phyloP scores from a whole-genome alignment of 1,284 basidiomycete genomes.

The Omphalotus olearius region DNA sequence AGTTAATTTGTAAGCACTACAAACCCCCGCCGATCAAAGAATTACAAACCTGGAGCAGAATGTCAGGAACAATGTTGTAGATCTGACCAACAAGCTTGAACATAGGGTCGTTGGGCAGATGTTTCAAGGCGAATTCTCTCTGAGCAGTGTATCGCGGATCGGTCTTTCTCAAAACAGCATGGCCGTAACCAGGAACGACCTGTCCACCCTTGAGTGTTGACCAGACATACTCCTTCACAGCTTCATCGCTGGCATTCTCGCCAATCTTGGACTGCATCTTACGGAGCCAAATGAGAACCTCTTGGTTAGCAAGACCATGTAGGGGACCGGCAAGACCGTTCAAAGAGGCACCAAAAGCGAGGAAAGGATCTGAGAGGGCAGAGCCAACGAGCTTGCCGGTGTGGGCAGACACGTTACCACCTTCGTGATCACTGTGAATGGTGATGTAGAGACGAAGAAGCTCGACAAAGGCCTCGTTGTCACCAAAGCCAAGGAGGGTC shows the following conservation, averaged over 20 bases:
- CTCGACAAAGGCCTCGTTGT: slow-evolving; percentile 88
- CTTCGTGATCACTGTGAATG: slow-evolving; percentile 98
- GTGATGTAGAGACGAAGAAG: slow-evolving; percentile 96
- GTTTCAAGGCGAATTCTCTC: slow-evolving; percentile 90
- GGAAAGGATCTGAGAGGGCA: slow-evolving; percentile 97
- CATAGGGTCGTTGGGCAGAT: slow-evolving; percentile 81
- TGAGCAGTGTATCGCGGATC: slow-evolving; percentile 98
- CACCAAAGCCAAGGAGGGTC: slow-evolving; percentile 89
- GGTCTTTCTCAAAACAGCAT: slow-evolving; percentile 95
- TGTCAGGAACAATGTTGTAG: slow-evolving; percentile 89
- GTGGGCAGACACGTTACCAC: slow-evolving; percentile 98
- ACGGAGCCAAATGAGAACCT: slow-evolving; percentile 86
- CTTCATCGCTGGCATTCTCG: slow-evolving; percentile 76
- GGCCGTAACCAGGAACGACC: slow-evolving; percentile 93
- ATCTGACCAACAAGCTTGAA: slow-evolving; percentile 94
- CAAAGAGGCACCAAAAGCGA: slow-evolving; percentile 89
- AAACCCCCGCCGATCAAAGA: neutral
- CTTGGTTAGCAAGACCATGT: slow-evolving; percentile 96
- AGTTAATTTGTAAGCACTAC: slow-evolving; percentile 5
- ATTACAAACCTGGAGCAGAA: slow-evolving; percentile 73
- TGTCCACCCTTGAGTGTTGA: slow-evolving; percentile 86
- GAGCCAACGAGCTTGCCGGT: slow-evolving; percentile 96
- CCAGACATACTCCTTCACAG: slow-evolving; percentile 92
- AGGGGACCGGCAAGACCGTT: slow-evolving; percentile 97
- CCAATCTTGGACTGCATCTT: slow-evolving; percentile 89